These are phyloP conservation scores for Sporothrix schenckii DNA, from an alignment of 2,329 filamentous ascomycete species.

Conservation along the genomic window DNA sequence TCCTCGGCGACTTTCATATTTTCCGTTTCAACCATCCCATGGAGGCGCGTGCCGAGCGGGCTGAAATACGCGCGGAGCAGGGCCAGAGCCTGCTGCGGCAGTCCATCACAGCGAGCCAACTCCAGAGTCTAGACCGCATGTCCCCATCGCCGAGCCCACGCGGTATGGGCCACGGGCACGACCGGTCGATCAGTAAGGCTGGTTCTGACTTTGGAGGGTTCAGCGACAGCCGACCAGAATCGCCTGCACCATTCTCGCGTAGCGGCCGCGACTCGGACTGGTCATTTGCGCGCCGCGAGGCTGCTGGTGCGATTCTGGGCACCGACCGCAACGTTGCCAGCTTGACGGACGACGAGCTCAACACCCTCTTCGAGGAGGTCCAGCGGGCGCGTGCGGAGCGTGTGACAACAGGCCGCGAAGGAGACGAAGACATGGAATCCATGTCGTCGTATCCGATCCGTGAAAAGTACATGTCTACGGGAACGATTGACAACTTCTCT, in stretches of 20 bases:
- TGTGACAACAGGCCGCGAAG: slow-evolving; percentile 70
- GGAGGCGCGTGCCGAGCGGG: slow-evolving; percentile 89
- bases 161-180: slow-evolving; percentile 63
- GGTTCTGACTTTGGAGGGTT: slow-evolving; percentile 65
- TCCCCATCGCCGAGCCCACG: slow-evolving; percentile 63
- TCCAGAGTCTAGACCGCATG: slow-evolving; percentile 60
- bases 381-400: slow-evolving; percentile 80
- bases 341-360: slow-evolving; percentile 90
- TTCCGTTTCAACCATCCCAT: slow-evolving; percentile 98
- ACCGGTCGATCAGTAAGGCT: slow-evolving; percentile 76
- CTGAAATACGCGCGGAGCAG: slow-evolving; percentile 76
- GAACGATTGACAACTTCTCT: slow-evolving; percentile 94
- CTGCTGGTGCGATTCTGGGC: slow-evolving; percentile 86
- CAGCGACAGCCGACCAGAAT: slow-evolving; percentile 73
- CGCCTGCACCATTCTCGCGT: slow-evolving; percentile 68
- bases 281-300: slow-evolving; percentile 90
- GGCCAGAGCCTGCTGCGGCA: slow-evolving; percentile 86
- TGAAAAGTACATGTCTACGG: slow-evolving; percentile 94
- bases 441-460: slow-evolving; percentile 82
- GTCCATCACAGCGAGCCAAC: slow-evolving; percentile 67
- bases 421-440: slow-evolving; percentile 88
- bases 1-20: slow-evolving; percentile 97
- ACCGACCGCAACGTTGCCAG: slow-evolving; percentile 89
- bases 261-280: slow-evolving; percentile 85
- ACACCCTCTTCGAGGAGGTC: slow-evolving; percentile 90